A percentile compares a stretch with the other conserved stretches of the same genome.
These are phyloP conservation scores for Rubroshorea leprosula DNA, from an alignment of 345 rosid species.

Conservation along the genomic window DNA sequence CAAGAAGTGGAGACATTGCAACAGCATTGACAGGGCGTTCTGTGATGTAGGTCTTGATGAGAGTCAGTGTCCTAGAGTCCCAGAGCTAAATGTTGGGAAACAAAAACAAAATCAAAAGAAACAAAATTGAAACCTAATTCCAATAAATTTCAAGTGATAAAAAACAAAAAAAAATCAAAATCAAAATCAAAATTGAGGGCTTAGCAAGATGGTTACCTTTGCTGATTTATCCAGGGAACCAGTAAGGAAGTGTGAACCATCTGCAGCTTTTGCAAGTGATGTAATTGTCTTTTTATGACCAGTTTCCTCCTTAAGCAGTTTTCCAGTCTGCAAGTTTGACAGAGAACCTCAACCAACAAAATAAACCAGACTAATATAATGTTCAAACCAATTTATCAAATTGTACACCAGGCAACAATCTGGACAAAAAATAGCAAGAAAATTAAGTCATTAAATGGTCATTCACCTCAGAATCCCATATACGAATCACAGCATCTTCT, in stretches of 20 bases:
- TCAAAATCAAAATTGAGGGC: not conserved
- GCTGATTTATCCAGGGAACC: slow-evolving; percentile 97
- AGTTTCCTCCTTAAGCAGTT: slow-evolving; percentile 61
- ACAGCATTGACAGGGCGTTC: slow-evolving; percentile 98
- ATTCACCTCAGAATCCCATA: slow-evolving; percentile 91
- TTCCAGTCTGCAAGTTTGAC: slow-evolving; percentile 65
- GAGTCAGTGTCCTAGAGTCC: slow-evolving; percentile 82
- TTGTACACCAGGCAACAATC: no score
- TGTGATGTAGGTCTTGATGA: slow-evolving; percentile 77
- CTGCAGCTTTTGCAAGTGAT: slow-evolving; percentile 71
- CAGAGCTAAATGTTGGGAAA: slow-evolving; percentile 52
- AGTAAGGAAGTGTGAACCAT: slow-evolving; percentile 78
- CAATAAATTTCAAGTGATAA: not conserved
- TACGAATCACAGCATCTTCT: slow-evolving; percentile 75
- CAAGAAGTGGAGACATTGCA: slow-evolving; percentile 86
- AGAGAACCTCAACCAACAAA: slow-evolving; percentile 4
- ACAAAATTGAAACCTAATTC: slow-evolving; percentile 5
- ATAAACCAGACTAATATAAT: no score
- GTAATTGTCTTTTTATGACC: slow-evolving; percentile 87
- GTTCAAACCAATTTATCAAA: not conserved
- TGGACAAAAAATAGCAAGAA: not conserved
- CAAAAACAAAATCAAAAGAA: not conserved
- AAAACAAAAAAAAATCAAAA: not conserved
- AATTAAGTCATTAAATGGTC: not conserved
- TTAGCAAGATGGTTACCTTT: slow-evolving; percentile 39